These are phyloP conservation scores for Baeospora myosura DNA, from an alignment of 1,284 basidiomycete genomes.

Conservation along the genomic window DNA sequence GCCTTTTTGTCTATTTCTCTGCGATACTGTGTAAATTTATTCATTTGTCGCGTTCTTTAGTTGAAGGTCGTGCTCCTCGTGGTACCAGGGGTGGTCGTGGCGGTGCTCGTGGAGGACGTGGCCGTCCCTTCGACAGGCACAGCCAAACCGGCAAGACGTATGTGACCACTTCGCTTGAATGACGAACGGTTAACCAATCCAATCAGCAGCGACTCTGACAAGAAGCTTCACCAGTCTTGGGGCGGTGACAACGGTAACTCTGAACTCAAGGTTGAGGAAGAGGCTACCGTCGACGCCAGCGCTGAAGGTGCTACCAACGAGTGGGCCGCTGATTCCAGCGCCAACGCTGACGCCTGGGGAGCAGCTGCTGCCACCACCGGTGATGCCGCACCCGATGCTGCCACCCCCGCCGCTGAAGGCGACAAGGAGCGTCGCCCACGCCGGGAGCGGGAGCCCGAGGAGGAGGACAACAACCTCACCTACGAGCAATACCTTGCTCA, in stretches of 20 bases:
- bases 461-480: constrained; percentile 90
- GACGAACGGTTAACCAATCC: constrained; percentile 8
- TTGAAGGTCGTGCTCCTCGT: constrained; percentile 41
- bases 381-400: constrained; percentile 27
- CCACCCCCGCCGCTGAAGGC: constrained; percentile 29
- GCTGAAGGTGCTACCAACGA: constrained; percentile 34
- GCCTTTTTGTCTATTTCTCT: constrained; percentile 8
- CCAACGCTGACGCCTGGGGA: constrained; percentile 31
- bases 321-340: constrained; percentile 33
- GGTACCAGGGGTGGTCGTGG: constrained; percentile 39
- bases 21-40: no score
- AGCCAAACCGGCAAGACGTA: constrained; percentile 76
- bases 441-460: constrained; percentile 61
- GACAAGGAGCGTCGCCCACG: constrained; percentile 35
- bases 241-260: constrained; percentile 79
- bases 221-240: constrained; percentile 89
- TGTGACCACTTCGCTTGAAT: constrained; percentile 21
- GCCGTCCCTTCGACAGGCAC: constrained; percentile 75
- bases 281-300: constrained; percentile 51
- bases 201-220: constrained; percentile 71
- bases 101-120: constrained; percentile 48
- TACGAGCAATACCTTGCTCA: constrained; percentile 79
- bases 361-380: constrained; percentile 31
- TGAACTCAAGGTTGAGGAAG: constrained; percentile 73
- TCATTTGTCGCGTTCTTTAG: no score